Evolutionary conservation across 768 basidiomycete species (phyloP).

Genomic region (Brasilioporus rufonigricans): DNA sequence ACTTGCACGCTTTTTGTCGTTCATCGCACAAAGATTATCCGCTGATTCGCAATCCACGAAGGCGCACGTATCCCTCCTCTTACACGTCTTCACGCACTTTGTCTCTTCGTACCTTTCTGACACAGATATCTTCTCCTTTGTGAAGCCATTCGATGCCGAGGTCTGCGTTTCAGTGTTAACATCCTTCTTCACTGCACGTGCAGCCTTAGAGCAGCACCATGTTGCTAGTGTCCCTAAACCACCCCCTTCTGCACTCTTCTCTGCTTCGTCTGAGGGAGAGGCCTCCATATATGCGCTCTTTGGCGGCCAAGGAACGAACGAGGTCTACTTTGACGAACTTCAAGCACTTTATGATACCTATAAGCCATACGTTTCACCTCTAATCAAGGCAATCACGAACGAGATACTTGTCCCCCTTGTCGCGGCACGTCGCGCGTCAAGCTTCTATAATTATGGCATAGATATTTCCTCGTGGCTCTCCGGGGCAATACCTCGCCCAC

Average conservation of each 20-base stretch:
- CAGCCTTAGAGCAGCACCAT: conserved; percentile 59
- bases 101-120: conserved; percentile 66
- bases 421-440: conserved; percentile 48
- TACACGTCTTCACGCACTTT: conserved; percentile 76
- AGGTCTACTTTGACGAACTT: conserved; percentile 96
- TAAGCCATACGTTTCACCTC: conserved; percentile 75
- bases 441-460: conserved; percentile 79
- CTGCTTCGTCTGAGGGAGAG: conserved; percentile 56
- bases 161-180: conserved; percentile 73
- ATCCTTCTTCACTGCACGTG: conserved; percentile 76
- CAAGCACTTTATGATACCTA: conserved; percentile 91
- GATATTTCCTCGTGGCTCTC: conserved; percentile 84
- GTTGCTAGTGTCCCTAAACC: conserved; percentile 55
- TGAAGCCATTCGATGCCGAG: conserved; percentile 70
- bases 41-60: conserved; percentile 50
- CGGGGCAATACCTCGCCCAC: conserved; percentile 65
- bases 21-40: conserved; percentile 63
- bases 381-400: conserved; percentile 61
- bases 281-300: conserved; percentile 89
- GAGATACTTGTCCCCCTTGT: conserved; percentile 73
- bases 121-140: conserved; percentile 80
- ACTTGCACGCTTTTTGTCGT: conserved; percentile 77
- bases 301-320: conserved; percentile 97
- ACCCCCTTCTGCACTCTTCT: conserved; percentile 66
- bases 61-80: conserved; percentile 64